A percentile compares a stretch with the other conserved stretches of the same genome.
Evolutionary conservation across 345 rosid species (phyloP).

Genomic region (Jatropha curcas): DNA sequence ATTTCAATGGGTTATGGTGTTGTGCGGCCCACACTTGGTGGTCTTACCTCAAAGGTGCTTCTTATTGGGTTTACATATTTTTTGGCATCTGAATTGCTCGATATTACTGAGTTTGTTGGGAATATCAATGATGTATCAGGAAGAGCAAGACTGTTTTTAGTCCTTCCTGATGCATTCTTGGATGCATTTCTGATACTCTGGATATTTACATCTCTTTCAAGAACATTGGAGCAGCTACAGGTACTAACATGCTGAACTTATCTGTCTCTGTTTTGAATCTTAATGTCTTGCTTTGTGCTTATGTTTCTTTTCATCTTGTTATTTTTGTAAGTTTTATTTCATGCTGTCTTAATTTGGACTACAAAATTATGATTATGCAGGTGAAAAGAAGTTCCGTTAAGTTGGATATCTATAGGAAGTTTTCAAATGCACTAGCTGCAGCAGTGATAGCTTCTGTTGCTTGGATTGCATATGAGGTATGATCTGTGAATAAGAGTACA

Average conservation of each 20-base stretch:
- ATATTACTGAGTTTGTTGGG: slow-evolving; percentile 89
- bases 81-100: slow-evolving; percentile 83
- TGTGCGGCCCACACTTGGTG: slow-evolving; percentile 95
- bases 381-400: slow-evolving; percentile 77
- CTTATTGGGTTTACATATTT: slow-evolving; percentile 86
- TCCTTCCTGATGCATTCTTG: slow-evolving; percentile 87
- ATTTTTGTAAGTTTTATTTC: not conserved
- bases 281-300: not conserved
- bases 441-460: slow-evolving; percentile 82
- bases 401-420: slow-evolving; percentile 91
- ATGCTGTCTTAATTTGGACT: not conserved
- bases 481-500: not conserved
- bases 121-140: slow-evolving; percentile 85
- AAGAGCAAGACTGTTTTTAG: slow-evolving; percentile 81
- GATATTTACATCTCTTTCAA: slow-evolving; percentile 89
- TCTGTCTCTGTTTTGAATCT: not conserved
- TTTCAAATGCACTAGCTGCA: slow-evolving; percentile 82
- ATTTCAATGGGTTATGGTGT: slow-evolving; percentile 99
- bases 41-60: slow-evolving; percentile 91
- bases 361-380: slow-evolving; percentile 38
- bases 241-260: slow-evolving; percentile 31
- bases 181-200: slow-evolving; percentile 95
- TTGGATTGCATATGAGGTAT: slow-evolving; percentile 93
- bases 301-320: not conserved
- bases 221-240: slow-evolving; percentile 86